Conservation (phyloP, 139 green algal species). For the Nannochloris sp. region DNA sequence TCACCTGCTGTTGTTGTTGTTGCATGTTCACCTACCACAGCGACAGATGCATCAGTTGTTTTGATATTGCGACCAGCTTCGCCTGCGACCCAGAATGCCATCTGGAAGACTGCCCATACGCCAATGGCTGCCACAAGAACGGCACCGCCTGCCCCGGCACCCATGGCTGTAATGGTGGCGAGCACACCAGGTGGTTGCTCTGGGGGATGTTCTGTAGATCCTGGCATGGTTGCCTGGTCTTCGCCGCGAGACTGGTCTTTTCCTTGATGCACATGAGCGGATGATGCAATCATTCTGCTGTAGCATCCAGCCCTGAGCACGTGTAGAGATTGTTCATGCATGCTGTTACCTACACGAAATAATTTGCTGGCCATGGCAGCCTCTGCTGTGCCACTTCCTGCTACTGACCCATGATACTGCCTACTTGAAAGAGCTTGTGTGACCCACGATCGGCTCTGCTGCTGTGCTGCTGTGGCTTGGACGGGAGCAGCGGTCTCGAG, state of each 20-base stretch:
- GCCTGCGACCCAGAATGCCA: slow-evolving; percentile 35
- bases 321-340: no score
- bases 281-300: no score
- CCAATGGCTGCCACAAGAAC: slow-evolving; percentile 36
- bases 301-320: no score
- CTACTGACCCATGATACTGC: no score
- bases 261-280: no score
- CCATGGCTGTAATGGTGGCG: slow-evolving; percentile 31
- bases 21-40: not conserved
- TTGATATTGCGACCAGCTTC: slow-evolving; percentile 17
- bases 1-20: not conserved
- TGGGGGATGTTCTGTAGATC: not conserved
- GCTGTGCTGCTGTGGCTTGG: no score
- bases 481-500: no score
- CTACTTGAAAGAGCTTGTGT: no score
- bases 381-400: no score
- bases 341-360: no score
- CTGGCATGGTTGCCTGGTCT: not conserved
- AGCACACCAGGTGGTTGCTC: slow-evolving; percentile 31
- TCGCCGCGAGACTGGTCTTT: not conserved
- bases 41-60: not conserved
- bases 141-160: slow-evolving; percentile 26
- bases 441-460: no score
- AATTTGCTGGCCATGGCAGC: no score
- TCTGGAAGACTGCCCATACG: slow-evolving; percentile 43